Evolutionary conservation across 192 early-diverging fungal genomes (phyloP).

Genomic region (Backusella circina): DNA sequence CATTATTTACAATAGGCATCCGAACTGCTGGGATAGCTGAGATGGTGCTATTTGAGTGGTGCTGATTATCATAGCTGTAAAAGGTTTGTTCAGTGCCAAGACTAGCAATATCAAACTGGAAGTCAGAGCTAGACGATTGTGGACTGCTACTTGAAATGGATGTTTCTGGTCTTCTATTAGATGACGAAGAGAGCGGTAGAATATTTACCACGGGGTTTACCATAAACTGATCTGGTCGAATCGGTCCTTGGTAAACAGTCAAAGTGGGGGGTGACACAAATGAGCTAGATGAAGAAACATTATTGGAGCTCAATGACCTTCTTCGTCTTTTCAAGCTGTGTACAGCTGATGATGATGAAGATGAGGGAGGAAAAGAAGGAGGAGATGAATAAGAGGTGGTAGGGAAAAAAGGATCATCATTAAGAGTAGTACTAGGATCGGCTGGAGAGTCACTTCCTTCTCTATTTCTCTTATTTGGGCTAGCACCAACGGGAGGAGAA

Average conservation of each 20-base stretch:
- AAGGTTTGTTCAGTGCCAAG: not conserved
- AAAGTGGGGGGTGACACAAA: not conserved
- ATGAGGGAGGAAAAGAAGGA: not conserved
- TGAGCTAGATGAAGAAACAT: not conserved
- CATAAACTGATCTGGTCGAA: not conserved
- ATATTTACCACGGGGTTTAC: not conserved
- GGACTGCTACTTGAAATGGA: not conserved
- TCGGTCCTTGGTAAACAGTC: not conserved
- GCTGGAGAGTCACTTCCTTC: not conserved
- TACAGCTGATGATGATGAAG: not conserved
- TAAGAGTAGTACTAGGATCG: not conserved
- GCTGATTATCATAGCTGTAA: not conserved
- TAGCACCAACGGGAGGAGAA: not conserved
- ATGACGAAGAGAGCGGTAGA: not conserved
- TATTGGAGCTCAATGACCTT: not conserved
- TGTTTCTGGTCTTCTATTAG: not conserved
- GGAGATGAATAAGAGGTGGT: not conserved
- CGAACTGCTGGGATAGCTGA: not conserved
- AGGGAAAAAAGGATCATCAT: not conserved
- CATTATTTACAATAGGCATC: not conserved
- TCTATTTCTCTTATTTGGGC: not conserved
- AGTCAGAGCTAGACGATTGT: not conserved
- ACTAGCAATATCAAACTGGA: slow-evolving; percentile 7
- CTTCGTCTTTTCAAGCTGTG: not conserved
- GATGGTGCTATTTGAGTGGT: not conserved